Percentiles rank a stretch among this genome's conserved stretches.
phyloP scores from a whole-genome alignment of 139 green algal genomes.

The Chlorella sp. region DNA sequence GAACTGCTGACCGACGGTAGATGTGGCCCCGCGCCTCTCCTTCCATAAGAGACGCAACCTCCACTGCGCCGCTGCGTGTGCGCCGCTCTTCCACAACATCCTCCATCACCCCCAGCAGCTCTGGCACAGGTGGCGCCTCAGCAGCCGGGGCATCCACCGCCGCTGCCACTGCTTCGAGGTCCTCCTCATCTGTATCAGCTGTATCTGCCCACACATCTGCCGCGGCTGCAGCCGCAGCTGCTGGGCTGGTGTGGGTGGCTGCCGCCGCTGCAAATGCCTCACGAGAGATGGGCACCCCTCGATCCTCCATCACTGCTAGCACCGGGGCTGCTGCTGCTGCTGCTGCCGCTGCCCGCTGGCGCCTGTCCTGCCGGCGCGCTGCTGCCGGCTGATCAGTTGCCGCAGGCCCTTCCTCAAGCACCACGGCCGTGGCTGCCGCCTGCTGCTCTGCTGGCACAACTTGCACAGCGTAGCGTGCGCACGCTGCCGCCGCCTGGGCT shows the following conservation, averaged over 20 bases:
- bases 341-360: slow-evolving; percentile 2
- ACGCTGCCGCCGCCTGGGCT: neutral
- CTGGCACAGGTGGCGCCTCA: neutral
- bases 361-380: neutral
- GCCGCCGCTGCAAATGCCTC: slow-evolving; percentile 8
- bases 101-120: slow-evolving; percentile 8
- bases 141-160: neutral
- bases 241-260: neutral
- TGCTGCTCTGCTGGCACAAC: neutral
- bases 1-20: neutral
- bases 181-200: neutral
- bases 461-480: neutral
- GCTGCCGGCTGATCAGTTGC: neutral
- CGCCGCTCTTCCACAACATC: neutral
- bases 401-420: neutral
- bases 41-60: slow-evolving; percentile 16
- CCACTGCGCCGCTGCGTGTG: too few relatives aligned
- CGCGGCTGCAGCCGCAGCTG: neutral
- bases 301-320: slow-evolving; percentile 38
- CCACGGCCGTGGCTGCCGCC: neutral
- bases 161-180: neutral
- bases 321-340: neutral
- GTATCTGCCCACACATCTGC: neutral
- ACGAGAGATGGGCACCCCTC: slow-evolving; percentile 32
- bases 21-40: slow-evolving; percentile 12